phyloP scores from a whole-genome alignment of 164 flowering plant genomes.

The Warburgia ugandensis region DNA sequence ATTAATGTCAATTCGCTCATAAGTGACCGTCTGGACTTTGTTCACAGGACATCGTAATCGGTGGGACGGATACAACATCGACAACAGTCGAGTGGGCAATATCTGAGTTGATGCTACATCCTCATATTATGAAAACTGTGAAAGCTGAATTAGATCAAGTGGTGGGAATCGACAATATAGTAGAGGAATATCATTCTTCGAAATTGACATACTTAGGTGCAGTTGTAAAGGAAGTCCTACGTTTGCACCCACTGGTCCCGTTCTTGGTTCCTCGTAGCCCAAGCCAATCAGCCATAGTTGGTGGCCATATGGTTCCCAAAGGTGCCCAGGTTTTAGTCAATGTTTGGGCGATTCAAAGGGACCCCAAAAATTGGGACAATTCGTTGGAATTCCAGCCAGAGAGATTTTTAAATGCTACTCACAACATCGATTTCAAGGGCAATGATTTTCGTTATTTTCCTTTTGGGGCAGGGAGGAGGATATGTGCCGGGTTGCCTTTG shows the following conservation, averaged over 20 bases:
- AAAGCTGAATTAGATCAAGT: not conserved
- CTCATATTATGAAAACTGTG: not conserved
- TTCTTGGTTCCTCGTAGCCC: conserved; percentile 1
- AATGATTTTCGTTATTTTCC: conserved; percentile 16
- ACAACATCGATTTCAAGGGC: conserved; percentile 8
- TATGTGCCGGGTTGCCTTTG: conserved; percentile 13
- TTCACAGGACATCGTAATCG: not conserved
- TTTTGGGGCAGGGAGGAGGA: conserved; percentile 21
- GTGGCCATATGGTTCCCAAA: not conserved
- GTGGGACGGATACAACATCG: not conserved
- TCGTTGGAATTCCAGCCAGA: not conserved
- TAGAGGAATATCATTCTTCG: not conserved
- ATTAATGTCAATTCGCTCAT: too few relatives aligned
- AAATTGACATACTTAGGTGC: not conserved
- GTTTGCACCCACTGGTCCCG: conserved; percentile 3
- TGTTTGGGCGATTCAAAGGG: conserved; percentile 5
- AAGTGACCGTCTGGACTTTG: too few relatives aligned
- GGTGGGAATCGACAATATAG: not conserved
- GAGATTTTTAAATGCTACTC: conserved; percentile 1
- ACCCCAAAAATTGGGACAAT: not conserved
- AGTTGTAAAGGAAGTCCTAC: conserved; percentile 1
- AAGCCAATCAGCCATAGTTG: not conserved
- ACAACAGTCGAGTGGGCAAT: conserved; percentile 3
- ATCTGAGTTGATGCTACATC: conserved; percentile 1
- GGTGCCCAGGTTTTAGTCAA: conserved; percentile 1